These are phyloP conservation scores for Porphyrellus cyaneotinctus DNA, from an alignment of 768 basidiomycete genomes.

Conservation along the genomic window DNA sequence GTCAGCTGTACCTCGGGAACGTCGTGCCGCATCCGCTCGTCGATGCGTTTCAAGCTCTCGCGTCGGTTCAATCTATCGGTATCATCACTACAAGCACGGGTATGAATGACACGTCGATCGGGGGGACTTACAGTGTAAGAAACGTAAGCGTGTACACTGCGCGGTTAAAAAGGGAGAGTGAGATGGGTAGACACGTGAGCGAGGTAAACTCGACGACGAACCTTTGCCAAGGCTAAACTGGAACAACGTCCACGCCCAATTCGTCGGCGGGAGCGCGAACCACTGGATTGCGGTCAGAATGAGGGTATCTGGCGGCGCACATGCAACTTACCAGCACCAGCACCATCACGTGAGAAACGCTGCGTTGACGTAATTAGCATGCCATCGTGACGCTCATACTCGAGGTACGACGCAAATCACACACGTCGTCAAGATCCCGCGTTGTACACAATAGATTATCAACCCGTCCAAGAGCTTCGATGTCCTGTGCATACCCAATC, in stretches of 20 bases:
- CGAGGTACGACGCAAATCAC: not conserved
- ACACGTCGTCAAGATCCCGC: conserved; percentile 14
- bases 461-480: conserved; percentile 4
- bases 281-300: conserved; percentile 1
- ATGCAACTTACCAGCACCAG: conserved; percentile 6
- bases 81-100: not conserved
- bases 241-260: conserved; percentile 11
- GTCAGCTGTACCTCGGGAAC: no score
- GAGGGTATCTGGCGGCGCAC: not conserved
- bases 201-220: no score
- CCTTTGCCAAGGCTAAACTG: conserved; percentile 15
- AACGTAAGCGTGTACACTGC: conserved; percentile 18
- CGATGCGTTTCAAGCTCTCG: not conserved
- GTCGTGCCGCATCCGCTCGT: no score
- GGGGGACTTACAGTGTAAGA: conserved; percentile 8
- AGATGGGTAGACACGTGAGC: no score
- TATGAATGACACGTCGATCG: not conserved
- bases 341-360: conserved; percentile 5
- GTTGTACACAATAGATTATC: conserved; percentile 11
- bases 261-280: not conserved
- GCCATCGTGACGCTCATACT: not conserved
- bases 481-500: not conserved
- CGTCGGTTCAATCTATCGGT: conserved; percentile 12
- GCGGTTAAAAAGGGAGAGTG: no score
- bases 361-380: not conserved